Evolutionary conservation across 495 filamentous ascomycete genomes (phyloP).

Genomic region (Aspergillus egyptiacus): DNA sequence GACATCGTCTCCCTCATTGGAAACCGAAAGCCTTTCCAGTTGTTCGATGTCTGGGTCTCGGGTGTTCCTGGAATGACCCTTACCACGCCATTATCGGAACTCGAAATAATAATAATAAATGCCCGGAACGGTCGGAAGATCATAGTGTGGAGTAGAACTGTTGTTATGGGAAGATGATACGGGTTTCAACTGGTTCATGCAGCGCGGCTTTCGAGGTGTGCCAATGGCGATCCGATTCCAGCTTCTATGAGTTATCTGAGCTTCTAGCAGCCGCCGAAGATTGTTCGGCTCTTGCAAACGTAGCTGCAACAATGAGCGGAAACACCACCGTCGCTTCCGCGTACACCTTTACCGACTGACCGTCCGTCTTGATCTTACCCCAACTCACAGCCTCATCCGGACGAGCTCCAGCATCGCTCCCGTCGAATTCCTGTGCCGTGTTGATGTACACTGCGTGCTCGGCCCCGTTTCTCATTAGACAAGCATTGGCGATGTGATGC

Average conservation of each 20-base stretch:
- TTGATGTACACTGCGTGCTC: constrained; percentile 97
- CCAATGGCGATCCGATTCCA: neutral
- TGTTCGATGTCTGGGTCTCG: neutral
- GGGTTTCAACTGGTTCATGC: constrained; percentile 2
- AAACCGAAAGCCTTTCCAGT: too few species aligned
- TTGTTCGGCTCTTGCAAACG: constrained; percentile 56
- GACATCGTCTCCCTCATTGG: constrained; percentile 2
- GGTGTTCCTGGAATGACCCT: neutral
- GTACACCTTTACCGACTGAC: constrained; percentile 86
- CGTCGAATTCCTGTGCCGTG: constrained; percentile 94
- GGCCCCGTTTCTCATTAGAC: constrained; percentile 92
- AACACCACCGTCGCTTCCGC: constrained; percentile 89
- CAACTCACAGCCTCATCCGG: constrained; percentile 97
- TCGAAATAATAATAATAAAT: neutral
- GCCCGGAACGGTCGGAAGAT: neutral
- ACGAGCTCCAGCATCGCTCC: constrained; percentile 89
- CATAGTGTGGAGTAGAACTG: neutral
- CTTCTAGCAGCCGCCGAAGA: neutral
- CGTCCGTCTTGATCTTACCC: constrained; percentile 93
- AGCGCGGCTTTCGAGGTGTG: neutral
- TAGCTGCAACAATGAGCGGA: constrained; percentile 90
- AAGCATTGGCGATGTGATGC: constrained; percentile 96
- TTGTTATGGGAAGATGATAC: constrained; percentile 1
- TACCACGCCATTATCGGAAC: neutral
- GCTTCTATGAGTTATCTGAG: neutral